Base-by-base conservation (phyloP, 805 yeast species). In the Yarrowia porcina region DNA sequence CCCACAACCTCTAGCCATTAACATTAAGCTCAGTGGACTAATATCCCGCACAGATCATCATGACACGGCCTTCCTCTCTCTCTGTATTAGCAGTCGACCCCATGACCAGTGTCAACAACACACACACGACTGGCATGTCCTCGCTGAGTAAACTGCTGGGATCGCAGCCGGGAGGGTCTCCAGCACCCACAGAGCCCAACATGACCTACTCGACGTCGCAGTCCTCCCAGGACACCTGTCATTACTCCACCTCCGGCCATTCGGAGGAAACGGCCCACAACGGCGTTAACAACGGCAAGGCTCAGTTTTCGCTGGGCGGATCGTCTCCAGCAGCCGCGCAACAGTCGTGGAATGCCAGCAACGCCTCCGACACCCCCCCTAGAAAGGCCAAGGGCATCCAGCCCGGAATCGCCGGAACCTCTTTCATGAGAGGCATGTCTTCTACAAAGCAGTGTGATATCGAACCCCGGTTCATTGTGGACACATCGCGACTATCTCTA, bases 391-490 rank as follows among this genome's bases (percentile, higher is more conserved):
- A 61, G 64, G 66, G 69, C 35, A 33, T 45, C 17, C 36, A 63
- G 33, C 64, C 66, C 17, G 50, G 59, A 17, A 63, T 60, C 15
- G 67, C 67, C n/a, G 57, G 56, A 12, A 38, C 63, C 25, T 63
- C 52, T 30, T 65, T 30, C 62, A 64, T 47, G 66, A 45, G 66
- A 65, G 61, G 63, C 67, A 66, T 63, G 64, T 66, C 36, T 32
- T 64, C 63, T 35, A 68, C 83, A 6, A 71, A 77, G 41, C 75
- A 83, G 18, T 77, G 80, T 15, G 80, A 84, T 32, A 85, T 91
- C n/a, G 97, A 90, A 71, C 88, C 96, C 15, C 80, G 97, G 44
- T 90, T 91, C 71, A 84, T 91, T 56, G 87, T 91, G 39, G 88
- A 96, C 11, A 84, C 89, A 69, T 94, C 87, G 65, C 82, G 88